Evolutionary conservation across 2,329 filamentous ascomycete genomes (phyloP).

Genomic region (Thielaviopsis musarum): DNA sequence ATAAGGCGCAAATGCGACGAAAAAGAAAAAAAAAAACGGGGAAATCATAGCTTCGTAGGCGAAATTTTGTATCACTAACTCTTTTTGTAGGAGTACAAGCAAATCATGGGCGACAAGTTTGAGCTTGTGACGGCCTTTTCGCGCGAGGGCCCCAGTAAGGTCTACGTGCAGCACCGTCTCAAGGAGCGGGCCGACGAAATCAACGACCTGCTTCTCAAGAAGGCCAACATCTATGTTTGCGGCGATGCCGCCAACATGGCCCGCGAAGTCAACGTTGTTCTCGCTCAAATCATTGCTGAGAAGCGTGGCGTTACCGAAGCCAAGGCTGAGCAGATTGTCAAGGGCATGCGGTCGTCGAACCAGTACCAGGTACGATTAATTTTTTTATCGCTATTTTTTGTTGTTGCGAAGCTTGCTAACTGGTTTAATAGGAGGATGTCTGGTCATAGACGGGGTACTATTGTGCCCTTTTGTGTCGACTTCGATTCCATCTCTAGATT

Average conservation of each 20-base stretch:
- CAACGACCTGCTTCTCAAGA: constrained; percentile 69
- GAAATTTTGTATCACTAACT: constrained; percentile 15
- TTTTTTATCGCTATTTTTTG: constrained; percentile 1
- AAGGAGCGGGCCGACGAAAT: constrained; percentile 70
- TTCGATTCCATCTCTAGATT: too few relatives aligned
- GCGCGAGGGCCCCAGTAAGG: constrained; percentile 70
- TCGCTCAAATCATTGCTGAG: constrained; percentile 73
- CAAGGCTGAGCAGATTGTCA: constrained; percentile 92
- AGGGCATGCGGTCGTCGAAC: constrained; percentile 86
- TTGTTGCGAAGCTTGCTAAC: constrained; percentile 2
- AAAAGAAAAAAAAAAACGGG: too few relatives aligned
- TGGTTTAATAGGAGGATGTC: constrained; percentile 44
- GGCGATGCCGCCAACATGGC: constrained; percentile 97
- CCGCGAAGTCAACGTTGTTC: constrained; percentile 74
- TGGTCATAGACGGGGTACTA: constrained; percentile 40
- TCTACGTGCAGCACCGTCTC: constrained; percentile 90
- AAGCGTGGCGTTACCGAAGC: constrained; percentile 65
- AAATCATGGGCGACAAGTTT: constrained; percentile 73
- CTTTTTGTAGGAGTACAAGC: constrained; percentile 53
- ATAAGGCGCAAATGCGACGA: too few relatives aligned
- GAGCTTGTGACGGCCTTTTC: constrained; percentile 90
- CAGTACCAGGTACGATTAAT: constrained; percentile 66
- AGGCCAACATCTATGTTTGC: constrained; percentile 95
- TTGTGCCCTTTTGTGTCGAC: too few relatives aligned
- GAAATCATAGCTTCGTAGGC: too few relatives aligned